Evolutionary conservation across 2,329 filamentous ascomycete species (phyloP).

Genomic region (Arthrobotrys entomopaga): DNA sequence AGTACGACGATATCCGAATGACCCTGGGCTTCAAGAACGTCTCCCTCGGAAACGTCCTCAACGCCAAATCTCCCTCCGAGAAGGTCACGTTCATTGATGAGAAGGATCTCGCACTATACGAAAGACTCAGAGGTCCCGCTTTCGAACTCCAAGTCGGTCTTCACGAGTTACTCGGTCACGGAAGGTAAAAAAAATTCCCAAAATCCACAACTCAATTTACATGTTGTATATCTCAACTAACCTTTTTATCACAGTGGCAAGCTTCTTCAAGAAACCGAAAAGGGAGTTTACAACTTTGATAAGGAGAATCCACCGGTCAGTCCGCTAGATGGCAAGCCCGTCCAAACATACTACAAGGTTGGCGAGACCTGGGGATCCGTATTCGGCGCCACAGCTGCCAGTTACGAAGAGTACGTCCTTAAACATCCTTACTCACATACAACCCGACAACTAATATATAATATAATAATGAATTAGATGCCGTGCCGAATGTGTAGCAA

Average conservation of each 20-base stretch:
- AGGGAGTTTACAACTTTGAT: conserved; percentile 72
- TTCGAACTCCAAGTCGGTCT: conserved; percentile 90
- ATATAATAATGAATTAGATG: conserved; percentile 60
- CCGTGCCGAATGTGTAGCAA: conserved; percentile 63
- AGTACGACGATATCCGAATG: conserved; percentile 80
- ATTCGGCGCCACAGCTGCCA: conserved; percentile 70
- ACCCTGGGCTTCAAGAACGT: conserved; percentile 91
- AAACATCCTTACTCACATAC: neutral
- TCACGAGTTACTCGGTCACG: conserved; percentile 72
- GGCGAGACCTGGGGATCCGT: conserved; percentile 73
- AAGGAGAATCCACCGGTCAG: conserved; percentile 68
- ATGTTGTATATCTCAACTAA: neutral
- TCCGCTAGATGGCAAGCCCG: conserved; percentile 68
- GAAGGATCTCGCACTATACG: conserved; percentile 79
- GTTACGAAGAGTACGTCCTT: conserved; percentile 68
- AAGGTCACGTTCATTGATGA: conserved; percentile 88
- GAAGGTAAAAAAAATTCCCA: conserved; percentile 60
- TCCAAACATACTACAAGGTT: conserved; percentile 70
- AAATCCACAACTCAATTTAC: neutral
- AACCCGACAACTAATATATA: conserved; percentile 1
- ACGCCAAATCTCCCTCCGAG: conserved; percentile 90
- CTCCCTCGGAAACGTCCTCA: conserved; percentile 90
- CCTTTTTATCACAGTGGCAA: conserved; percentile 66
- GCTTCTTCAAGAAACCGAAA: conserved; percentile 68
- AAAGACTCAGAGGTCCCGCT: conserved; percentile 82